phyloP scores from a whole-genome alignment of 768 basidiomycete species.

The Candolleomyces efflorescens region DNA sequence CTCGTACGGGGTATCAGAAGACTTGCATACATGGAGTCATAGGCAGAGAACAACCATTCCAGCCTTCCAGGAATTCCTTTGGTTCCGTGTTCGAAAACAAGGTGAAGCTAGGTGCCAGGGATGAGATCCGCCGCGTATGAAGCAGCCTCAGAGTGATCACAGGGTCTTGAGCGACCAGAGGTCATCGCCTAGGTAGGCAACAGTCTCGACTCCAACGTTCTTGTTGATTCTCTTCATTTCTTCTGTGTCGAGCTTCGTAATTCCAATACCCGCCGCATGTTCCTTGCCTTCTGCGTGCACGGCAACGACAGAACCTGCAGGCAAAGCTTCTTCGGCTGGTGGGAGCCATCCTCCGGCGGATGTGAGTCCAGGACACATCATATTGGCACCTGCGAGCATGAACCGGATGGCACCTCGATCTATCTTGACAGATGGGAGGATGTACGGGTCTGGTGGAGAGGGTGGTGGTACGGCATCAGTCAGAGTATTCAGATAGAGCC shows the following conservation, averaged over 20 bases:
- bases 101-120: too few relatives aligned
- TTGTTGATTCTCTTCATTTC: slow-evolving; percentile 91
- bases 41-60: neutral
- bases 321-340: slow-evolving; percentile 59
- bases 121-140: too few relatives aligned
- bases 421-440: slow-evolving; percentile 83
- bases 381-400: slow-evolving; percentile 86
- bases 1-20: neutral
- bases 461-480: slow-evolving; percentile 2
- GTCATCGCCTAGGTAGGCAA: slow-evolving; percentile 86
- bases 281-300: slow-evolving; percentile 96
- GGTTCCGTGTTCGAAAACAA: neutral
- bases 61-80: neutral
- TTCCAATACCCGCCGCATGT: slow-evolving; percentile 81
- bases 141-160: too few relatives aligned
- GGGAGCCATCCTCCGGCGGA: slow-evolving; percentile 89
- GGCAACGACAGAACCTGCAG: slow-evolving; percentile 76
- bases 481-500: slow-evolving; percentile 3
- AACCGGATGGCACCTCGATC: slow-evolving; percentile 99
- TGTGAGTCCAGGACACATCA: slow-evolving; percentile 97
- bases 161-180: slow-evolving; percentile 70
- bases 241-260: slow-evolving; percentile 78
- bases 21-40: neutral
- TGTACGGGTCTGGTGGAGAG: slow-evolving; percentile 68
- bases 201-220: slow-evolving; percentile 83